These are phyloP conservation scores for Rhododendron henanense DNA, from an alignment of 148 eudicot genomes.

Conservation along the genomic window DNA sequence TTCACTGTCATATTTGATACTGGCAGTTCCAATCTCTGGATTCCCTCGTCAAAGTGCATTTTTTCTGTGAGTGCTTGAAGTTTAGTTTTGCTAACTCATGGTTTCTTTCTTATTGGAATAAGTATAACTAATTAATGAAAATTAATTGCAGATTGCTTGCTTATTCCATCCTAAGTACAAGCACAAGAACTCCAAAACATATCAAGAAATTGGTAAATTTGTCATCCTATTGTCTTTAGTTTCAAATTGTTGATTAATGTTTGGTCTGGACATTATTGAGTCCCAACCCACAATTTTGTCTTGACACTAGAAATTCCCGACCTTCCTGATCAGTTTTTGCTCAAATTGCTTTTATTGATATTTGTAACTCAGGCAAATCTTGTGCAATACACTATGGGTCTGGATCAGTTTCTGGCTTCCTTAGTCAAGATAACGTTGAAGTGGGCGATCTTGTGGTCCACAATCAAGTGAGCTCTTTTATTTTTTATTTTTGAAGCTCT, in stretches of 20 bases:
- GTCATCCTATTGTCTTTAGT: neutral
- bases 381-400: slow-evolving; percentile 59
- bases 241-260: neutral
- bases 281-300: neutral
- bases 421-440: slow-evolving; percentile 68
- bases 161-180: slow-evolving; percentile 70
- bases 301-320: neutral
- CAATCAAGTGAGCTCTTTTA: slow-evolving; percentile 54
- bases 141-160: slow-evolving; percentile 66
- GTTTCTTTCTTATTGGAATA: neutral
- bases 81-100: neutral
- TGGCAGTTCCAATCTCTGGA: slow-evolving; percentile 93
- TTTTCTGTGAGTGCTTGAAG: slow-evolving; percentile 62
- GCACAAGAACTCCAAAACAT: slow-evolving; percentile 60
- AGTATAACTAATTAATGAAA: neutral
- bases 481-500: neutral
- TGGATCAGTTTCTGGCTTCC: slow-evolving; percentile 69
- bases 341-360: neutral
- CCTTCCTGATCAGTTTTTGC: neutral
- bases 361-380: slow-evolving; percentile 42
- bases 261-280: neutral
- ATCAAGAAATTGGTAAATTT: slow-evolving; percentile 52
- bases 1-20: slow-evolving; percentile 87
- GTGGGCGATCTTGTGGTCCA: slow-evolving; percentile 65
- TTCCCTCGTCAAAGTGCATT: slow-evolving; percentile 82